Base-by-base conservation (phyloP, 2,329 filamentous ascomycete genomes). In the Alternaria dauci region DNA sequence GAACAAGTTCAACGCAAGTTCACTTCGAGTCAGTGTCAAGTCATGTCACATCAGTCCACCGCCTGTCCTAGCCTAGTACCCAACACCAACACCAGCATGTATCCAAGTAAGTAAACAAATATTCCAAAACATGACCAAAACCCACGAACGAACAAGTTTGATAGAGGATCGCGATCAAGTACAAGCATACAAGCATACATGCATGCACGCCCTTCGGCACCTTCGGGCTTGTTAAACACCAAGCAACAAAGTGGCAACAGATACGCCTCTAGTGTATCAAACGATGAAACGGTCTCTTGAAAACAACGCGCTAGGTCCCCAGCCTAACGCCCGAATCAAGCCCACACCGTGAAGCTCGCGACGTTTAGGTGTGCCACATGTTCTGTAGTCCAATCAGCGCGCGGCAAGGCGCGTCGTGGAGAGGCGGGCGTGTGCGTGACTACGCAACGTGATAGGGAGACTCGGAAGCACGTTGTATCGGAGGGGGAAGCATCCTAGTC, bases 371-470 rank as follows among this genome's bases (percentile, higher is more conserved):
- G 63, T 69, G 67, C 43, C 61, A 64, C 65, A 63, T 62, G 50
- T 39, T 58, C 52, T 25, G 58, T 58, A 7, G 55, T 47, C 56
- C 67, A 74, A 72, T 71, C 62, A 71, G 39, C 51, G 44, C 16
- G 54, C 47, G 44, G 51, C 41, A 59, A 28, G 26, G 55, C 25
- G 50, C 46, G 59, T 52, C 63, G 63, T 69, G 59, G 38, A 65
- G 47, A 57, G 58, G 55, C 30, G 4, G 53, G 44, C 42, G 69
- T 38, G 58, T 65, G 68, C 69, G 66, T 73, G 72, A 73, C 63
- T 56, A 64, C 65, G 62, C 64, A 62, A 68, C 66, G 70, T 70
- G 68, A 67, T 65, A 54, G 52, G 51, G 20, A 23, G 20, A 23
- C 55, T 52, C 23, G 48, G 34, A 38, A 51, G 20, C 36, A 38